Evolutionary conservation across 2,329 filamentous ascomycete genomes (phyloP).

Genomic region (Escovopsis weberi): DNA sequence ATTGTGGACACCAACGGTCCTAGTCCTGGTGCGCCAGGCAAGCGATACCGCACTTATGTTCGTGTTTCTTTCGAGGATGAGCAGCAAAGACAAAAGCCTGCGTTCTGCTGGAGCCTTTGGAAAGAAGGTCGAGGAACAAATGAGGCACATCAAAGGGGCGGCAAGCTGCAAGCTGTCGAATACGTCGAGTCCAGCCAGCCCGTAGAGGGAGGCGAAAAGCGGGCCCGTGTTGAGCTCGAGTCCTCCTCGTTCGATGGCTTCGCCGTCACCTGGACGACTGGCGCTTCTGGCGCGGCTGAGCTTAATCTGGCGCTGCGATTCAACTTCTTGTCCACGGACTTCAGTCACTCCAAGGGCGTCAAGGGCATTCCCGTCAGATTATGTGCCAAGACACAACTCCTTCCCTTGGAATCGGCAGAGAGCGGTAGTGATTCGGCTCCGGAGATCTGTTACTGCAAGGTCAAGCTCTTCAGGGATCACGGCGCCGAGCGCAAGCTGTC

Average conservation of each 20-base stretch:
- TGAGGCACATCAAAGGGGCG: conserved; percentile 85
- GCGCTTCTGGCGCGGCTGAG: conserved; percentile 51
- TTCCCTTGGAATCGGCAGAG: conserved; percentile 38
- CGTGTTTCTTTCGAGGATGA: conserved; percentile 97
- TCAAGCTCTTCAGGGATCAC: conserved; percentile 92
- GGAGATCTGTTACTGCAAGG: conserved; percentile 89
- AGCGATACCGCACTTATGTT: conserved; percentile 77
- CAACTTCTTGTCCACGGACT: conserved; percentile 97
- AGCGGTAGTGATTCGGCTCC: conserved; percentile 29
- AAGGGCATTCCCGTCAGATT: conserved; percentile 92
- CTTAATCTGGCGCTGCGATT: conserved; percentile 85
- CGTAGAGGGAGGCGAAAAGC: conserved; percentile 47
- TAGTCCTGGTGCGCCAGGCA: conserved; percentile 40
- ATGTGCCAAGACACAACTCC: conserved; percentile 72
- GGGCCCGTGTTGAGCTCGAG: conserved; percentile 56
- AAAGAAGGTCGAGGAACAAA: conserved; percentile 94
- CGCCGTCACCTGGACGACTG: conserved; percentile 75
- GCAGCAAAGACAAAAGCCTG: conserved; percentile 72
- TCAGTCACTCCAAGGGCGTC: conserved; percentile 96
- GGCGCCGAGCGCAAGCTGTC: conserved; percentile 89
- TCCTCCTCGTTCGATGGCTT: conserved; percentile 85
- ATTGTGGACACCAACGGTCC: conserved; percentile 62
- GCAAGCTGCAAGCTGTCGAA: conserved; percentile 87
- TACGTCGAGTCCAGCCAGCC: conserved; percentile 59
- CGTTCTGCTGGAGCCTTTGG: conserved; percentile 76